Percentiles rank a stretch among this genome's conserved stretches.
These are phyloP conservation scores for Exobasidium cylindrosporum DNA, from an alignment of 1,284 basidiomycete species.

Conservation along the genomic window DNA sequence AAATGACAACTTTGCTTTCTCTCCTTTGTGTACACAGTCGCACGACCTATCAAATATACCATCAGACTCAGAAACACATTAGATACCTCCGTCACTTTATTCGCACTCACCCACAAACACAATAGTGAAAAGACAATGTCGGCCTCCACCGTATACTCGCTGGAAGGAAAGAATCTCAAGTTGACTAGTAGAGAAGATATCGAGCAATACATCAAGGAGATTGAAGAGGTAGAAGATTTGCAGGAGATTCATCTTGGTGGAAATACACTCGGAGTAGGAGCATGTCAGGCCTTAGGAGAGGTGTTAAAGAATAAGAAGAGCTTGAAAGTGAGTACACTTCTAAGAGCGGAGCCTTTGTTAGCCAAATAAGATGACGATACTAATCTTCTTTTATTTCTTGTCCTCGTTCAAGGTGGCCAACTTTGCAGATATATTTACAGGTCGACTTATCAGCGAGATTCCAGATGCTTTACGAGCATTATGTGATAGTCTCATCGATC, in stretches of 20 bases:
- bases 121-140: too few relatives aligned
- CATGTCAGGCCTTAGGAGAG: constrained; percentile 78
- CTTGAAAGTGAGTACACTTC: constrained; percentile 70
- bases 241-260: constrained; percentile 87
- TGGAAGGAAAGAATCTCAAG: constrained; percentile 64
- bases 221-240: constrained; percentile 68
- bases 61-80: too few relatives aligned
- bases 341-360: too few relatives aligned
- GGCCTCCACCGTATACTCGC: constrained; percentile 25
- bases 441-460: constrained; percentile 91
- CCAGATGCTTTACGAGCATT: constrained; percentile 83
- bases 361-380: too few relatives aligned
- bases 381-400: neutral
- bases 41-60: too few relatives aligned
- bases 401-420: constrained; percentile 74
- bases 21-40: too few relatives aligned
- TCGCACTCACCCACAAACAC: too few relatives aligned
- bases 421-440: constrained; percentile 97
- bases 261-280: constrained; percentile 93
- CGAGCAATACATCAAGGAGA: constrained; percentile 63
- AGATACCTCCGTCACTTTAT: too few relatives aligned
- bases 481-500: constrained; percentile 78
- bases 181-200: constrained; percentile 77
- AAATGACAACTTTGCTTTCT: too few relatives aligned
- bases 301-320: constrained; percentile 70